Percentiles rank a stretch among this genome's conserved stretches.
phyloP scores from a whole-genome alignment of 2,329 filamentous ascomycete genomes.

The Capronia coronata region DNA sequence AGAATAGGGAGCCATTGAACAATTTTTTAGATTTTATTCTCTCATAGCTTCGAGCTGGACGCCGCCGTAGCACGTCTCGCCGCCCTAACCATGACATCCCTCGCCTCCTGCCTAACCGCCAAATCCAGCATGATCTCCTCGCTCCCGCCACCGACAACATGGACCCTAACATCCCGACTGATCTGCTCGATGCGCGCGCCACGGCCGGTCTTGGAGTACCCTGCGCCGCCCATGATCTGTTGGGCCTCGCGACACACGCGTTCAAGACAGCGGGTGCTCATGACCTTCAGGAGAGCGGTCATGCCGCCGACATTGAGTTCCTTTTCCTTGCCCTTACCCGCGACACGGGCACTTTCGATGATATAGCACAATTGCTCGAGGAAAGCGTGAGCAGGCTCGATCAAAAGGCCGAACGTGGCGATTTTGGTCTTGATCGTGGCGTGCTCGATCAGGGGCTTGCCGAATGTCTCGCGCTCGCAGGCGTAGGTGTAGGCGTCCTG shows the following conservation, averaged over 20 bases:
- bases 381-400: conserved; percentile 68
- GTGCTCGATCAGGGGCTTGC: conserved; percentile 64
- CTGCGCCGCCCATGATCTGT: conserved; percentile 61
- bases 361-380: conserved; percentile 36
- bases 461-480: conserved; percentile 62
- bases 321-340: conserved; percentile 29
- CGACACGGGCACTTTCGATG: conserved; percentile 50
- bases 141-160: conserved; percentile 59
- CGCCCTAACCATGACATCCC: conserved; percentile 48
- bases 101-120: conserved; percentile 62
- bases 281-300: conserved; percentile 65
- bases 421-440: conserved; percentile 65
- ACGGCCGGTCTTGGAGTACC: conserved; percentile 62
- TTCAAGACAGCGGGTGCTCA: conserved; percentile 49
- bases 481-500: conserved; percentile 56
- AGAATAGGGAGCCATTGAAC: too few relatives aligned
- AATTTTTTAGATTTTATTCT: too few relatives aligned
- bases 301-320: conserved; percentile 59
- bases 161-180: conserved; percentile 57
- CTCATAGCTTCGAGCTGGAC: conserved; percentile 9
- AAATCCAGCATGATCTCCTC: conserved; percentile 69
- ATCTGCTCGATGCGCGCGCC: conserved; percentile 65
- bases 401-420: conserved; percentile 60
- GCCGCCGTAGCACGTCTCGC: conserved; percentile 19
- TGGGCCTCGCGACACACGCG: conserved; percentile 51